Conservation (phyloP, 441 rosid species). For the Eugenia klotzschiana region DNA sequence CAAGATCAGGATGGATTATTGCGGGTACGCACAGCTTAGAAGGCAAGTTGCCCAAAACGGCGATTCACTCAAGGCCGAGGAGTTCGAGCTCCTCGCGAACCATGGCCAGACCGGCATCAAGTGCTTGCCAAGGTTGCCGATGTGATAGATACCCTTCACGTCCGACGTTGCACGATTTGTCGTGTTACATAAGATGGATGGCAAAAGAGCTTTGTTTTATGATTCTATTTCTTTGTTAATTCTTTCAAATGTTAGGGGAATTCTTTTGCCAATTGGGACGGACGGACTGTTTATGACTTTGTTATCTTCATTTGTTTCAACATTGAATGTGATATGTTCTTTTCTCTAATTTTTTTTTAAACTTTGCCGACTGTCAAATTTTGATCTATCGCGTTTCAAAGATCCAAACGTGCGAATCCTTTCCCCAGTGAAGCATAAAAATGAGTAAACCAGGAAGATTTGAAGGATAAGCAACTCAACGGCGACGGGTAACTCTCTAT, state of each 20-base stretch:
- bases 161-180: neutral
- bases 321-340: neutral
- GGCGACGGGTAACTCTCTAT: no score
- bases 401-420: no score
- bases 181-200: neutral
- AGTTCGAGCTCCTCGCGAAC: neutral
- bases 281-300: neutral
- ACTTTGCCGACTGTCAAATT: neutral
- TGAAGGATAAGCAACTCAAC: no score
- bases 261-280: neutral
- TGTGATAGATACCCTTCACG: neutral
- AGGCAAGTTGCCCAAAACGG: neutral
- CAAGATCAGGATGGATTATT: neutral
- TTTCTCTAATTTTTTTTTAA: neutral
- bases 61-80: neutral
- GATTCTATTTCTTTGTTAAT: neutral
- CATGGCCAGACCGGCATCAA: neutral
- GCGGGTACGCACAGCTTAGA: neutral
- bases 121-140: neutral
- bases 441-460: neutral
- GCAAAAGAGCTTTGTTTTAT: neutral
- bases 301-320: neutral
- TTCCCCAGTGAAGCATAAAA: no score
- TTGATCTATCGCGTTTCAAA: no score
- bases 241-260: neutral